Conservation (phyloP, 1,284 basidiomycete species). For the Inonotus hispidus region DNA sequence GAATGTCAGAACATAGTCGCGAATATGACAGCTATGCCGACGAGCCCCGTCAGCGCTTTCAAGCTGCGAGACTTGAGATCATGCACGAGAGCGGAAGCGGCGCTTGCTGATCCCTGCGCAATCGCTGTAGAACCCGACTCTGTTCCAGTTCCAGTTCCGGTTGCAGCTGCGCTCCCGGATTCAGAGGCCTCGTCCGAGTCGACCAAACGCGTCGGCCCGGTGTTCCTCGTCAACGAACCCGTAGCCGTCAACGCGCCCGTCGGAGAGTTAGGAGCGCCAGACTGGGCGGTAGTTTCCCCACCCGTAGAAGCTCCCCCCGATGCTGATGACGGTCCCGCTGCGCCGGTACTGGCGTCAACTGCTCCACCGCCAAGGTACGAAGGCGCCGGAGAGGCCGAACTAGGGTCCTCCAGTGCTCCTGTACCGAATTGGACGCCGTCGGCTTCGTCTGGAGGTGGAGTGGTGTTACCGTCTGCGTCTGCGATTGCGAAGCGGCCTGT, state of each 20-base stretch:
- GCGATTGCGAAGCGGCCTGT: constrained; percentile 80
- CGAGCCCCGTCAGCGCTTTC: constrained; percentile 10
- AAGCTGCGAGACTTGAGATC: constrained; percentile 13
- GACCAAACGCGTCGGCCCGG: background rate
- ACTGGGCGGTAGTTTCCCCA: background rate
- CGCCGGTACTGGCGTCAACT: background rate
- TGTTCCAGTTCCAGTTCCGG: background rate
- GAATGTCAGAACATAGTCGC: constrained; percentile 2
- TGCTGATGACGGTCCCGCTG: background rate
- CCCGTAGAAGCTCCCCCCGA: too few species aligned
- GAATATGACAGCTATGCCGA: constrained; percentile 13
- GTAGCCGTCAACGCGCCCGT: constrained; percentile 25
- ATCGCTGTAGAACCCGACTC: background rate
- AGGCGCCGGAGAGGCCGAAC: constrained; percentile 28
- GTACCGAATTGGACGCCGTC: constrained; percentile 69
- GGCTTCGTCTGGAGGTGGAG: constrained; percentile 44
- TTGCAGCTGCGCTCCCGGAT: background rate
- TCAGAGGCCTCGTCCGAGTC: background rate
- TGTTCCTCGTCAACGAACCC: constrained; percentile 1
- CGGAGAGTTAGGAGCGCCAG: background rate
- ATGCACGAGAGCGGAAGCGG: constrained; percentile 2
- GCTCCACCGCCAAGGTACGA: constrained; percentile 14
- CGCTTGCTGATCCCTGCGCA: constrained; percentile 1
- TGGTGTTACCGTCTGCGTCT: constrained; percentile 41
- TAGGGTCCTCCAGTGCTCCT: constrained; percentile 50